A percentile compares a stretch with the other conserved stretches of the same genome.
phyloP scores from a whole-genome alignment of 805 yeast genomes.

The Huiozyma sinensis region DNA sequence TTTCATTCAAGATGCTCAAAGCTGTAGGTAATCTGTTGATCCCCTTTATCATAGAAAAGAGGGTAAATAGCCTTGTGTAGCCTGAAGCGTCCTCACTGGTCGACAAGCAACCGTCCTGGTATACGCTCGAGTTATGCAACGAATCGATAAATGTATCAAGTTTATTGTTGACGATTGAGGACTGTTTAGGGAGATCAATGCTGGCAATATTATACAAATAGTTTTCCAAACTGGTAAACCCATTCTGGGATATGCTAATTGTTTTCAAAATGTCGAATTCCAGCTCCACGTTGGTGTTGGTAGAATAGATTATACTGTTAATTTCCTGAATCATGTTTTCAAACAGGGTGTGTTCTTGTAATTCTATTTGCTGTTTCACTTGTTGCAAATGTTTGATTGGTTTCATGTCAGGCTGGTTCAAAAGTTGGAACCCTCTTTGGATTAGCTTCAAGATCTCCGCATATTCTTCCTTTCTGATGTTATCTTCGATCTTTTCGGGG shows the following conservation, averaged over 20 bases:
- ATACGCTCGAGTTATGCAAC: background rate
- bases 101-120: background rate
- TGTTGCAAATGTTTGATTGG: slow-evolving; percentile 42
- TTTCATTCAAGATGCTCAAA: slow-evolving; percentile 40
- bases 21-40: slow-evolving; percentile 53
- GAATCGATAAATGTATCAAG: slow-evolving; percentile 25
- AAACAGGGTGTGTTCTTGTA: slow-evolving; percentile 51
- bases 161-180: slow-evolving; percentile 30
- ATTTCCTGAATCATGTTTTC: slow-evolving; percentile 71
- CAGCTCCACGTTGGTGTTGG: slow-evolving; percentile 16
- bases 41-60: slow-evolving; percentile 49
- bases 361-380: slow-evolving; percentile 40
- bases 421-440: slow-evolving; percentile 33
- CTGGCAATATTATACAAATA: slow-evolving; percentile 47
- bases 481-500: slow-evolving; percentile 55
- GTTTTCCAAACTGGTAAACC: slow-evolving; percentile 39
- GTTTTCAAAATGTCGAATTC: slow-evolving; percentile 19
- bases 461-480: slow-evolving; percentile 61
- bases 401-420: slow-evolving; percentile 47
- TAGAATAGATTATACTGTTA: slow-evolving; percentile 55
- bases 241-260: slow-evolving; percentile 14
- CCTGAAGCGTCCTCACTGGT: slow-evolving; percentile 10
- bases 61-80: slow-evolving; percentile 30
- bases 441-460: slow-evolving; percentile 52
- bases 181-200: slow-evolving; percentile 43